Base-by-base conservation (phyloP, 306 rosid species). In the Begonia masoniana region DNA sequence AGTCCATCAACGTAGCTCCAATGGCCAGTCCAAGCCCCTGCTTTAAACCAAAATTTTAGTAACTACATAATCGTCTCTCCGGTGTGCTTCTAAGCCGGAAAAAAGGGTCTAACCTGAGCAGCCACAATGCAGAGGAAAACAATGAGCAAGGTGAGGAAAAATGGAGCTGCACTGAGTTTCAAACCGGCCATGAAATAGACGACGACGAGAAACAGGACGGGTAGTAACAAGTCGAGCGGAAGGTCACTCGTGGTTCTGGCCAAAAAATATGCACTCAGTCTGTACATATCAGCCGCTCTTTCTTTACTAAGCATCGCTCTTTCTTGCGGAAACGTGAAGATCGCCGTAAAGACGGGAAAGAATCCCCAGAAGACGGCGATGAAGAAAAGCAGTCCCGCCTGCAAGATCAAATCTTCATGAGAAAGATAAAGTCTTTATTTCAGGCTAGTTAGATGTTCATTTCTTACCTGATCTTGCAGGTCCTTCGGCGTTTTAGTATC, bases 341-440 rank as follows among this genome's bases (percentile, higher is more conserved):
- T 86, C 39, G 96, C 88, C 2, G 96, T 86, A 75, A 86, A 91
- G 51, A 92, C 95, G 0, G 99, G 99, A 57, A 92, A 92, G 68
- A 92, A 92, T 46, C 96, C 99, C 99, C 99, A 92, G 55, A 92
- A 92, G 9, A 92, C 96, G 0, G 96, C 85, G 50, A 92, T 92
- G 59, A 92, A 92, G 93, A 92, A 92, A 54, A 92, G 85, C 14
- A 92, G 60, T 14, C 99, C 99, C 17, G 95, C 99, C 99, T 92
- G 82, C 62, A 80, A 50, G 4, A 13, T 7, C 43, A 15, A 43
- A 2, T 14, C 11, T 4, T 57, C 13, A 21, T 0, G 10, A 23
- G n/a, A 17, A 31, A 31, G 7, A 31, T 21, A 2, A 21, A 21
- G 0, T 21, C 24, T 3, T 21, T 21, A 1, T 21, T 21, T 21